Conservation (phyloP, 1,284 basidiomycete species). For the Cryptococcus floricola region DNA sequence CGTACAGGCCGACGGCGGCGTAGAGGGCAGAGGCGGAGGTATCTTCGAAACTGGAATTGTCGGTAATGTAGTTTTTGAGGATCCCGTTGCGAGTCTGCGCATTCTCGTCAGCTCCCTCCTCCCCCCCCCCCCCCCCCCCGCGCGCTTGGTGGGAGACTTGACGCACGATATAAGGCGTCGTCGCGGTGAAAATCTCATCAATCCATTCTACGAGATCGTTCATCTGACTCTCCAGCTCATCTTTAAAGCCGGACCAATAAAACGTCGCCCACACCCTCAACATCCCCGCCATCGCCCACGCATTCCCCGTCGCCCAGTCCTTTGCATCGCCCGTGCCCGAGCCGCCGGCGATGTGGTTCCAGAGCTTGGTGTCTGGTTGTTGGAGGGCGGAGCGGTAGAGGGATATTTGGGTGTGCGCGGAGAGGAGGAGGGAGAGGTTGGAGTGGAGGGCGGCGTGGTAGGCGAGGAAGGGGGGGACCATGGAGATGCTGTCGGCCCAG, state of each 20-base stretch:
- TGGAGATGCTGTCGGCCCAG: constrained; percentile 62
- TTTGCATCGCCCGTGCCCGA: constrained; percentile 33
- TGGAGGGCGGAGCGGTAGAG: constrained; percentile 62
- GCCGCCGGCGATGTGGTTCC: constrained; percentile 47
- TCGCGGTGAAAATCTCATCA: constrained; percentile 50
- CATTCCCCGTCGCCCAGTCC: constrained; percentile 51
- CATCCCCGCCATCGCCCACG: constrained; percentile 55
- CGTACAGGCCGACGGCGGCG: constrained; percentile 65
- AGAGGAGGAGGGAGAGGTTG: constrained; percentile 64
- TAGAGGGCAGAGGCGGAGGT: constrained; percentile 69
- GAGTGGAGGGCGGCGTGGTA: constrained; percentile 71
- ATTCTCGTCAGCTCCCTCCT: neutral
- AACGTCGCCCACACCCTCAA: constrained; percentile 53
- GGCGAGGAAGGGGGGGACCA: constrained; percentile 82
- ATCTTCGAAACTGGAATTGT: constrained; percentile 64
- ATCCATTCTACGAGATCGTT: constrained; percentile 51
- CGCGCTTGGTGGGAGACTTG: neutral
- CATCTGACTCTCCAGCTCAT: constrained; percentile 41
- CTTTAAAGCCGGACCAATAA: constrained; percentile 39
- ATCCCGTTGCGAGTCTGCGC: constrained; percentile 56
- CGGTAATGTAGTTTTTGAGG: constrained; percentile 72
- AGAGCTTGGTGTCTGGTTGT: constrained; percentile 35
- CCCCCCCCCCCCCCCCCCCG: too few relatives aligned
- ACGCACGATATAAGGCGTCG: constrained; percentile 41
- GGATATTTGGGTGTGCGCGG: constrained; percentile 72